Conservation (phyloP, 768 basidiomycete genomes). For the Rhizopogon roseolus region DNA sequence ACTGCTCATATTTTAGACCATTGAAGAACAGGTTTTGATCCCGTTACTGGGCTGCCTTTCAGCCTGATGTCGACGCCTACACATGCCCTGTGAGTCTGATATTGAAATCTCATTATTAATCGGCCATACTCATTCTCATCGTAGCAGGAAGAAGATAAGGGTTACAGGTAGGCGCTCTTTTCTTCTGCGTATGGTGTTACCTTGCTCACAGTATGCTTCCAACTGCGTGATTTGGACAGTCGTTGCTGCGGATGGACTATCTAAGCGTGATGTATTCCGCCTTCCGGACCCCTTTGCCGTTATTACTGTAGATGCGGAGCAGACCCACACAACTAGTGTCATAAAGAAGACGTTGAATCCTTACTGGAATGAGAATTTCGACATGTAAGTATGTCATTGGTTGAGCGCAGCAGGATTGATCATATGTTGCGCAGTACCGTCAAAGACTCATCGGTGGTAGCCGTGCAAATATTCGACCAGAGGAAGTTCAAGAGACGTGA, state of each 20-base stretch:
- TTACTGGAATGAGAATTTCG: constrained; percentile 98
- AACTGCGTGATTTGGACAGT: constrained; percentile 40
- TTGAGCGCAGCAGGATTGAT: neutral
- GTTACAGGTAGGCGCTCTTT: constrained; percentile 53
- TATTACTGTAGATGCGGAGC: constrained; percentile 96
- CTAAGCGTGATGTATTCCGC: constrained; percentile 93
- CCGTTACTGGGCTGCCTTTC: neutral
- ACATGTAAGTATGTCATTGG: constrained; percentile 59
- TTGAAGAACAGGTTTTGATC: neutral
- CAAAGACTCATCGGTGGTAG: constrained; percentile 96
- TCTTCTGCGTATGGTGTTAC: neutral
- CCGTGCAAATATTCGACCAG: constrained; percentile 98
- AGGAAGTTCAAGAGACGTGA: constrained; percentile 98
- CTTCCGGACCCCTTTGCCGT: constrained; percentile 98
- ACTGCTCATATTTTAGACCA: neutral
- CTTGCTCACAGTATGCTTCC: neutral
- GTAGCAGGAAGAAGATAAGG: constrained; percentile 68
- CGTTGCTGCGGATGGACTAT: constrained; percentile 91
- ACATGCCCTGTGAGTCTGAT: constrained; percentile 20
- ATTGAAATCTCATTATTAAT: neutral
- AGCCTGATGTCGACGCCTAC: constrained; percentile 23
- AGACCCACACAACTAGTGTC: constrained; percentile 94
- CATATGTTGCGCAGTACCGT: constrained; percentile 57
- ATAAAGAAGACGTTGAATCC: constrained; percentile 95
- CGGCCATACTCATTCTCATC: constrained; percentile 9